Percentiles rank a stretch among this genome's conserved stretches.
Conservation (phyloP, 164 flowering plant species). For the Tetracentron sinense region DNA sequence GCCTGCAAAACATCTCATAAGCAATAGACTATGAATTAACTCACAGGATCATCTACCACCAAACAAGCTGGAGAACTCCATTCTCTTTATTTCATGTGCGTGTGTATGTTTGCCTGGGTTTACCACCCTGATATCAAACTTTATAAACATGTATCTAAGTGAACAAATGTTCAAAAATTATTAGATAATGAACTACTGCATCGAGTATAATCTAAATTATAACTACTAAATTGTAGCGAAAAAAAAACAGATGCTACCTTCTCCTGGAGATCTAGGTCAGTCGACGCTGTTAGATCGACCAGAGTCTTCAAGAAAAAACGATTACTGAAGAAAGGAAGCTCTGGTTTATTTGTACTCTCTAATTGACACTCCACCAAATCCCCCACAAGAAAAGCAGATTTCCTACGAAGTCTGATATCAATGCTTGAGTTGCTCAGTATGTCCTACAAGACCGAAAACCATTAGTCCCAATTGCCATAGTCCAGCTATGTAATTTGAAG, state of each 20-base stretch:
- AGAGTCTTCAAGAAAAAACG: constrained; percentile 67
- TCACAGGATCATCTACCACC: background rate
- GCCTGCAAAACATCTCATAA: constrained; percentile 42
- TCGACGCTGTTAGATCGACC: constrained; percentile 53
- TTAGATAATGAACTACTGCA: too few species aligned
- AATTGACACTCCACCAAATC: constrained; percentile 62
- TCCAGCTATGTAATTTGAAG: background rate
- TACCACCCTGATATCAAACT: background rate
- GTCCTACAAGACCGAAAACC: constrained; percentile 37
- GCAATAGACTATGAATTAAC: background rate
- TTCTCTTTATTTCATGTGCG: background rate
- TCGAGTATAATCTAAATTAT: too few species aligned
- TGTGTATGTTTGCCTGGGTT: background rate
- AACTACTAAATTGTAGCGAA: background rate
- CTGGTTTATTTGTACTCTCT: constrained; percentile 31
- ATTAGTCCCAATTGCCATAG: constrained; percentile 3
- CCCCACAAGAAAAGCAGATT: constrained; percentile 65
- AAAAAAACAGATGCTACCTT: constrained; percentile 43
- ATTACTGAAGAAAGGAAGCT: constrained; percentile 48
- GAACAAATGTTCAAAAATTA: background rate
- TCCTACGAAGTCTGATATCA: constrained; percentile 68
- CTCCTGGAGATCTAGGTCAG: constrained; percentile 90
- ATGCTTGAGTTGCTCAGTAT: constrained; percentile 63
- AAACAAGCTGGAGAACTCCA: background rate
- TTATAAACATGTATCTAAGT: background rate